These are phyloP conservation scores for Graphilbum ipis-grandicollis DNA, from an alignment of 2,329 filamentous ascomycete species.

Conservation along the genomic window DNA sequence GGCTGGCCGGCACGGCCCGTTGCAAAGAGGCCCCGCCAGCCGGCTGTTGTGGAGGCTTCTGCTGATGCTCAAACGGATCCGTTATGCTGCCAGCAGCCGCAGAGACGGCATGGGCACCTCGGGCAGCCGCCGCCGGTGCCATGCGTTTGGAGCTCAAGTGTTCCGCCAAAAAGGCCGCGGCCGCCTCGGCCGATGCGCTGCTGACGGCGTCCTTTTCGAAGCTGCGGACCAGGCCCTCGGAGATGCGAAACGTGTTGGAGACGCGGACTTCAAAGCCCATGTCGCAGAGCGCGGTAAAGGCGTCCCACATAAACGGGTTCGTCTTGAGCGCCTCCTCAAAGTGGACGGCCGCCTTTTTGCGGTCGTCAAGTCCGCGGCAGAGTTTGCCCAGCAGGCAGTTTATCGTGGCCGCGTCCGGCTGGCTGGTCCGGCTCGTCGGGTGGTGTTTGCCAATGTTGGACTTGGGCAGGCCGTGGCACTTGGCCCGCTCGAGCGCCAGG, in stretches of 20 bases:
- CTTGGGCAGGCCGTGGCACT: slow-evolving; percentile 55
- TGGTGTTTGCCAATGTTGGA: slow-evolving; percentile 72
- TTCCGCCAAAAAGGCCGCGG: slow-evolving; percentile 18
- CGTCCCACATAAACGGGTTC: slow-evolving; percentile 98
- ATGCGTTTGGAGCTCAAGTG: not conserved
- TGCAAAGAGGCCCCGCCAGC: too few species aligned
- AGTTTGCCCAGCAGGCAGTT: slow-evolving; percentile 74
- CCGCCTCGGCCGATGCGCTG: slow-evolving; percentile 18
- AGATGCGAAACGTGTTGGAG: slow-evolving; percentile 72
- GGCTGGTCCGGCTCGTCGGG: slow-evolving; percentile 52
- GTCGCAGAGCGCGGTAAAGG: slow-evolving; percentile 76
- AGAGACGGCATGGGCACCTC: too few species aligned
- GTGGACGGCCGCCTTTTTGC: slow-evolving; percentile 66
- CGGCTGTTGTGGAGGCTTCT: slow-evolving; percentile 7
- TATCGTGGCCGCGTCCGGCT: slow-evolving; percentile 74
- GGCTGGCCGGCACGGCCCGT: not conserved
- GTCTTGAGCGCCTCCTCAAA: slow-evolving; percentile 78
- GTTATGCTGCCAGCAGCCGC: too few species aligned
- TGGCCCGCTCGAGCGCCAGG: slow-evolving; percentile 65
- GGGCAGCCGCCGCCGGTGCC: not conserved
- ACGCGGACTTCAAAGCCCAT: slow-evolving; percentile 68
- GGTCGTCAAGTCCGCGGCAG: slow-evolving; percentile 65
- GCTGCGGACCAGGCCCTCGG: slow-evolving; percentile 30
- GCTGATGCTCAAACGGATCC: slow-evolving; percentile 33
- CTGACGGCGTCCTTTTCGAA: slow-evolving; percentile 21